Evolutionary conservation across 192 early-diverging fungal species (phyloP), one percentile per base, ranked within the genome.

Genomic region (Tieghemiomyces parasiticus): DNA sequence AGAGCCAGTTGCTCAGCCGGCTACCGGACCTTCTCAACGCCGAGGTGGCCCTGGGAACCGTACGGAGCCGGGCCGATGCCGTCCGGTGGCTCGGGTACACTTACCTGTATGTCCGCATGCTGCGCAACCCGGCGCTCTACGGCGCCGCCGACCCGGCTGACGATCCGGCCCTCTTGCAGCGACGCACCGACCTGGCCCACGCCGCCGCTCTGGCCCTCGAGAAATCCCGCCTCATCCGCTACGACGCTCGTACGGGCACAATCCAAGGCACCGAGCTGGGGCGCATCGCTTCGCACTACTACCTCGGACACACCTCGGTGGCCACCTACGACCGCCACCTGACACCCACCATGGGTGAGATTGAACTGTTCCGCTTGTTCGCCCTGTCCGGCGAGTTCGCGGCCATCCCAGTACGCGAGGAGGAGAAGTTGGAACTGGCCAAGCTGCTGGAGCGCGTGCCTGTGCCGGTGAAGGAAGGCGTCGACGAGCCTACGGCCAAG

Each of bases 51-150:
- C 68, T 93, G 61, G 95, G 95, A n/a, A 82, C 81, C 1, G 83
- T 99, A 50, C 77, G 89, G 46, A 89, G 85, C 64, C 81, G 93
- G 19, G 88, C 92, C 38, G 95, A 99, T 31, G 93, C 95, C 0
- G 94, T 92, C 1, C 79, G 88, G 59, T 99, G 95, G 95, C 73
- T 99, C 20, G 87, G 89, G 13, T 93, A 95, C 68, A 88, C 93
- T 14, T 99, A 97, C 64, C 71, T 95, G 38, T 97, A 92, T 63
- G 88, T 99, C 35, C 84, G 96, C 34, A 97, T 99, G 96, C 73
- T 92, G 61, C 75, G 89, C 45, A 92, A 95, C 63, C 92, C 90
- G 9, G 60, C 79, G 2, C 66, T 97, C 28, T 97, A 99, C 64
- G 84, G 89, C 20, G 78, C 96, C 20, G 44, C 66, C 4, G 91